Evolutionary conservation across 148 eudicot genomes (phyloP), one percentile per base, ranked within the genome.

Genomic region (Vaccinium darrowii): DNA sequence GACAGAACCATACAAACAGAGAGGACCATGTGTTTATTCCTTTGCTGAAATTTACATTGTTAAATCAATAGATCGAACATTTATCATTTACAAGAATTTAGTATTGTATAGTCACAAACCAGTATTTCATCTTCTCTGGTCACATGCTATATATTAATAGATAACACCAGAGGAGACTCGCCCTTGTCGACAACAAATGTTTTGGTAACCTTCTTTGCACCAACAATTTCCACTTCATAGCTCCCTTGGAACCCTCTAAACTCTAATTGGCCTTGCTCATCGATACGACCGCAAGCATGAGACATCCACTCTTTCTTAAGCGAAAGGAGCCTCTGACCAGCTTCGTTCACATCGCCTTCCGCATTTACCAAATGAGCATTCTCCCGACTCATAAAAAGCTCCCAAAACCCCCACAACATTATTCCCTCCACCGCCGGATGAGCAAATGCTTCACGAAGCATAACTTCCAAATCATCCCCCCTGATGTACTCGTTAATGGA

Each of bases 361-460:
- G 99, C 98, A 85, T 95, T 89, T 74, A 97, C 98, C 30, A 97
- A 90, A 81, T 92, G 92, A 3, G 96, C 84, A 73, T 97, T 88
- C 0, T 90, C 91, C 78, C 99, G 80, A 80, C 92, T 91, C 98
- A 93, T 97, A 51, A 91, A 95, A 79, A 95, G 58, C 92, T 97
- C 99, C 99, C 99, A 97, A 67, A 95, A 94, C 13, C 99, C 99
- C 99, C 99, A 97, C 50, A 97, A 49, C 94, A 97, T 86, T 3
- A 95, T 73, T 3, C 98, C 99, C 8, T 91, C 98, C 8, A 97
- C 99, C 0, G 96, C 93, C 1, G 99, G 99, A 86, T 97, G 99
- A 47, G 98, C 99, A 86, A 80, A 95, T 15, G 90, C 93, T 81
- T 97, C 99, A 54, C 99, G 86, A 62, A 97, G 92, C 99, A 97